These are phyloP conservation scores for Fraxinus sp. DNA, from an alignment of 305 asterid species.

Conservation along the genomic window DNA sequence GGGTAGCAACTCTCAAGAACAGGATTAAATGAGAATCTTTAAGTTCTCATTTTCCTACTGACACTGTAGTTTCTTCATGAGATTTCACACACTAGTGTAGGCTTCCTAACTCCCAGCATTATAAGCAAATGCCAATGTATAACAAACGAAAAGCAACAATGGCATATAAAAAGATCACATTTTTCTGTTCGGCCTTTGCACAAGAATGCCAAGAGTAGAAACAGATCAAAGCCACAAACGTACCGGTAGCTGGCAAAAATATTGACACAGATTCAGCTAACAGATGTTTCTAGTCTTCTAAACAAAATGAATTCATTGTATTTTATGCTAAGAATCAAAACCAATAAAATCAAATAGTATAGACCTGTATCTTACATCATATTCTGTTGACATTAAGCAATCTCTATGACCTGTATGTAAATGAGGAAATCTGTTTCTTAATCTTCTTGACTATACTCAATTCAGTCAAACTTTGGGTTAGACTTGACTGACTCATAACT, in stretches of 20 bases:
- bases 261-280: background rate
- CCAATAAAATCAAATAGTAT: background rate
- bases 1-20: background rate
- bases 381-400: background rate
- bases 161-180: background rate
- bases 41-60: background rate
- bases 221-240: background rate
- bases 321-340: background rate
- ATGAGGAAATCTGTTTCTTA: background rate
- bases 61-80: background rate
- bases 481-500: background rate
- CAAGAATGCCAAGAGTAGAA: background rate
- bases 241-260: background rate
- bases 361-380: background rate
- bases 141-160: background rate
- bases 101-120: background rate
- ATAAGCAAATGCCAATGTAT: background rate
- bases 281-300: background rate
- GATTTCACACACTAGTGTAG: background rate
- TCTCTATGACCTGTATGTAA: background rate
- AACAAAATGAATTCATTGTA: background rate
- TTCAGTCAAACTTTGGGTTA: conserved; percentile 7
- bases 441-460: conserved; percentile 10
- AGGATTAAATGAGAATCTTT: background rate
- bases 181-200: background rate